Evolutionary conservation across 2,329 filamentous ascomycete species (phyloP).

Genomic region (Aspergillus sp.): DNA sequence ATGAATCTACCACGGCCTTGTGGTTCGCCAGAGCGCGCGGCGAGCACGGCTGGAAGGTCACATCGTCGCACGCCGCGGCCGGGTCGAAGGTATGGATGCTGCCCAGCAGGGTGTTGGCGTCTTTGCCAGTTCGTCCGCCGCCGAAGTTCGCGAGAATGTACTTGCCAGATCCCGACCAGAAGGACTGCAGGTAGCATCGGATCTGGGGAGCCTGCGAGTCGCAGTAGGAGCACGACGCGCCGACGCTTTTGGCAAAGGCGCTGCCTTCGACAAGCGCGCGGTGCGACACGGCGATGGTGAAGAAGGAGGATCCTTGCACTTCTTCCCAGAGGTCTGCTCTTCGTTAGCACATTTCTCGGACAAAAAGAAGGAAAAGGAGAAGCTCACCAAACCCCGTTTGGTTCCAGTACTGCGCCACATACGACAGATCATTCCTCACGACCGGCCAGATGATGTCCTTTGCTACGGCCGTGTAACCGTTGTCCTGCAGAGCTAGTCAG

Average conservation of each 20-base stretch:
- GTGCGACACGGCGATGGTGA: slow-evolving; percentile 69
- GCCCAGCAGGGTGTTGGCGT: slow-evolving; percentile 65
- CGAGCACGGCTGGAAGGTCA: slow-evolving; percentile 77
- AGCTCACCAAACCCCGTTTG: slow-evolving; percentile 56
- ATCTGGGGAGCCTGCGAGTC: slow-evolving; percentile 66
- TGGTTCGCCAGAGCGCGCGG: slow-evolving; percentile 69
- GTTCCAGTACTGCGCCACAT: slow-evolving; percentile 57
- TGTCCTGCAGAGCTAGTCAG: too few species aligned
- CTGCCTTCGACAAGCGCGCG: slow-evolving; percentile 62
- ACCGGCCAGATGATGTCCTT: slow-evolving; percentile 67
- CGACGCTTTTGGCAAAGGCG: slow-evolving; percentile 62
- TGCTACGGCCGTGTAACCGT: slow-evolving; percentile 50
- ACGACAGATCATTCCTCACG: slow-evolving; percentile 72
- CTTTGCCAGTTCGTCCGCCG: slow-evolving; percentile 65
- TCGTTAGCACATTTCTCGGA: background rate
- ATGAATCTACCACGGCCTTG: slow-evolving; percentile 72
- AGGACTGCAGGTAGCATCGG: slow-evolving; percentile 71
- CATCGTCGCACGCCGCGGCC: slow-evolving; percentile 33
- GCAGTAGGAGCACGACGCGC: slow-evolving; percentile 61
- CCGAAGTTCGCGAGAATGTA: slow-evolving; percentile 69
- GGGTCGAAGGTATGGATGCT: slow-evolving; percentile 46
- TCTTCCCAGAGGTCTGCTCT: slow-evolving; percentile 73
- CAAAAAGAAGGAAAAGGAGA: background rate
- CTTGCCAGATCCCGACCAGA: slow-evolving; percentile 58
- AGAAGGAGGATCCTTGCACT: slow-evolving; percentile 73